Base-by-base conservation (phyloP, 495 filamentous ascomycete species). In the Xanthoparmelia taractica region DNA sequence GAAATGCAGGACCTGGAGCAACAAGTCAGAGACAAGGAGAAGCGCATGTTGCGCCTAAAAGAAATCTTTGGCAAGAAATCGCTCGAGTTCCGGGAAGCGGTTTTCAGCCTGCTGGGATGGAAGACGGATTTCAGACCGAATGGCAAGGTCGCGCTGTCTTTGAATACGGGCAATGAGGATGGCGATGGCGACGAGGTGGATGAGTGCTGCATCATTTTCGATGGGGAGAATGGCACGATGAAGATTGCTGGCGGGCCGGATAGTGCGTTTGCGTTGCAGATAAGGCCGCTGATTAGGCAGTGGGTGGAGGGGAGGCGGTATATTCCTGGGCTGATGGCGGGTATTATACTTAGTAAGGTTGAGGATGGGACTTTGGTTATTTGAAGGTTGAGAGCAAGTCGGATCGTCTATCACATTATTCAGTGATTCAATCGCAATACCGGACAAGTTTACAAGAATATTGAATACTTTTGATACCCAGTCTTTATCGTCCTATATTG, bases 171-270 rank as follows among this genome's bases (percentile, higher is more conserved):
- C 74, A 60, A 82, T 69, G 82, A 89, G 72, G 89, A 91, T 80
- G 60, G 73, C 77, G 71, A 76, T 52, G 82, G 72, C 80, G 91
- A 74, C 88, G 92, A 82, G 56, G n/a, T n/a, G n/a, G n/a, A n/a
- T n/a, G n/a, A n/a, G n/a, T n/a, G n/a, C n/a, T 91, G 87, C 56
- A 96, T 99, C 64, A 84, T 96, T 1, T 97, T 99, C 75, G 94
- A 99, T 76, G 95, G 93, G 29, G 93, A 97, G 74, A 87, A 88
- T 65, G 85, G 94, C 33, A 96, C 90, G 29, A 98, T 98, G 94
- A 97, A 97, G 78, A 87, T 97, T 63, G 87, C 86, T 20, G 94
- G 94, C 8, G 94, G 94, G 0, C 90, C 91, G 7, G 84, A 90
- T 68, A 92, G 88, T 69, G 80, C 80, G 34, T 98, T 98, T 75